Percentiles rank a stretch among this genome's conserved stretches.
Evolutionary conservation across 2,329 filamentous ascomycete genomes (phyloP).

Genomic region (Fusarium falciforme): DNA sequence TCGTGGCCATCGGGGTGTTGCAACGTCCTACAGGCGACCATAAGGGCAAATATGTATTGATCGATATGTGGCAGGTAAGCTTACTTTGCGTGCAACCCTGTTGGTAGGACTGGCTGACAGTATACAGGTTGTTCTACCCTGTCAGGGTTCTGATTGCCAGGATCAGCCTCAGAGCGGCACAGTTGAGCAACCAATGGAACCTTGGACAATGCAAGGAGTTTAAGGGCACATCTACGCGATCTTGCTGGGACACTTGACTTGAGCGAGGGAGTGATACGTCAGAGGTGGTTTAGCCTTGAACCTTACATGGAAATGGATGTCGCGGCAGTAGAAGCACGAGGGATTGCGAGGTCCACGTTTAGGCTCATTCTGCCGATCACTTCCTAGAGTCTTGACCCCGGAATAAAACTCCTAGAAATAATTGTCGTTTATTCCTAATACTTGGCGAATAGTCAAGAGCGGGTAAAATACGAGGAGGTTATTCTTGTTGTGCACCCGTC

Average conservation of each 20-base stretch:
- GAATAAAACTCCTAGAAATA: background rate
- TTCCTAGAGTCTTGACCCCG: background rate
- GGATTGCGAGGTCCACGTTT: background rate
- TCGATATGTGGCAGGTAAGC: slow-evolving; percentile 43
- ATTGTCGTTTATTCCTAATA: background rate
- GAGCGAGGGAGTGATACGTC: background rate
- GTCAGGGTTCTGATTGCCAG: slow-evolving; percentile 9
- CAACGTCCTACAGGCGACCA: slow-evolving; percentile 14
- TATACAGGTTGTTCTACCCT: slow-evolving; percentile 27
- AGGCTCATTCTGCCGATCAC: background rate
- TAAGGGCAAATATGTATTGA: slow-evolving; percentile 38
- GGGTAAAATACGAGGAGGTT: background rate
- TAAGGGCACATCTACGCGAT: background rate
- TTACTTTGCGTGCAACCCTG: background rate
- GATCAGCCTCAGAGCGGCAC: background rate
- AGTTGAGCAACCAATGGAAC: background rate
- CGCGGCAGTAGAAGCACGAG: too few species aligned
- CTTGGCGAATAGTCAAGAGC: background rate
- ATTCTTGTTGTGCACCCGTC: background rate
- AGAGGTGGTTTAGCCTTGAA: background rate
- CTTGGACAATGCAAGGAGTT: background rate
- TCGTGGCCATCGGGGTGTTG: slow-evolving; percentile 43
- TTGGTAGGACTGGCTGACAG: background rate
- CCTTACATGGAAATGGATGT: background rate
- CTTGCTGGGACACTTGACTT: background rate